Conservation (phyloP, 1,284 basidiomycete species). For the Irpex sp. region DNA sequence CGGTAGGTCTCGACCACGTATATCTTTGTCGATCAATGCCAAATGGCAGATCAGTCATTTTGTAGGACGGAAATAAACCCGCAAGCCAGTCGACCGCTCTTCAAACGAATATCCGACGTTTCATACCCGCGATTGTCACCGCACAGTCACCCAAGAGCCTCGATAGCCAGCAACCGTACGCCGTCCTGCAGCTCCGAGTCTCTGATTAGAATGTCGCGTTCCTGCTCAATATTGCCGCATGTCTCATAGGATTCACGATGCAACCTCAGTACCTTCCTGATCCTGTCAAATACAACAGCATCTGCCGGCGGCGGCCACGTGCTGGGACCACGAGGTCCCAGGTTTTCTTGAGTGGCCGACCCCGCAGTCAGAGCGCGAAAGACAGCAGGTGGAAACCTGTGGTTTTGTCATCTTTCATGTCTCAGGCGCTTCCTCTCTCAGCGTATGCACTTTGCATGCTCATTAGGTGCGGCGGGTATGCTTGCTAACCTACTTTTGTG, state of each 20-base stretch:
- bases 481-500: no score
- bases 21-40: neutral
- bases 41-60: neutral
- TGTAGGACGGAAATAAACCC: neutral
- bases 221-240: neutral
- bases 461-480: no score
- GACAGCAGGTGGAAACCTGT: no score
- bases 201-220: neutral
- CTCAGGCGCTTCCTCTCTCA: no score
- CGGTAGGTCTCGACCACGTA: neutral
- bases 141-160: neutral
- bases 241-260: neutral
- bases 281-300: neutral
- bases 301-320: neutral
- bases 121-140: neutral
- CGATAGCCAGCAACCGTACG: neutral
- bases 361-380: neutral
- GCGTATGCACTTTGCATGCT: no score
- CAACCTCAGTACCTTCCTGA: neutral
- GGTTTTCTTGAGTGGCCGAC: neutral
- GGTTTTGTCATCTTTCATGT: no score
- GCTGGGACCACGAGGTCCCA: neutral
- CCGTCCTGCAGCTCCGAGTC: neutral
- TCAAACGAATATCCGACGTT: neutral
- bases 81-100: neutral